These are phyloP conservation scores for Neobulgaria alba DNA, from an alignment of 2,329 filamentous ascomycete species.

Conservation along the genomic window DNA sequence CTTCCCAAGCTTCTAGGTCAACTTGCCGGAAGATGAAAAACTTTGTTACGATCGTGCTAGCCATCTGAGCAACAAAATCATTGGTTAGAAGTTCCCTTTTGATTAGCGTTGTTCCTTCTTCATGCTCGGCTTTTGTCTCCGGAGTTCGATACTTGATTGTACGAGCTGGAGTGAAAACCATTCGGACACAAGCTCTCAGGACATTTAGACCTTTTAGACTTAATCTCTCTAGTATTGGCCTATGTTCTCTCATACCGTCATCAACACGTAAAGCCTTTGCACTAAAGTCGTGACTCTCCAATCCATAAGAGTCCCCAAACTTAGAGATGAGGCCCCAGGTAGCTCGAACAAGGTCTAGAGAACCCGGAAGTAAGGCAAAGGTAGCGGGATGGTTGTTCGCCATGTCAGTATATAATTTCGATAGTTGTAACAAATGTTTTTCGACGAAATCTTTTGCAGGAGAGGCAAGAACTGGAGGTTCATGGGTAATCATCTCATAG, in stretches of 20 bases:
- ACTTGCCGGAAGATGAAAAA: conserved; percentile 81
- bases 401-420: conserved; percentile 88
- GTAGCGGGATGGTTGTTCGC: conserved; percentile 69
- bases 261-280: conserved; percentile 38
- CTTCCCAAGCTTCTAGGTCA: conserved; percentile 86
- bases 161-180: conserved; percentile 72
- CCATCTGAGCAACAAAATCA: conserved; percentile 69
- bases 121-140: conserved; percentile 68
- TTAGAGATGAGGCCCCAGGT: conserved; percentile 80
- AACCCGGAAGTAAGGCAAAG: conserved; percentile 75
- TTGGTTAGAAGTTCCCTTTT: conserved; percentile 68
- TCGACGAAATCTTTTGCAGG: conserved; percentile 57
- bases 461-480: conserved; percentile 42
- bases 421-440: conserved; percentile 81
- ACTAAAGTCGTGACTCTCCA: conserved; percentile 31
- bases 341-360: conserved; percentile 64
- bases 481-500: conserved; percentile 51
- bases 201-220: conserved; percentile 77
- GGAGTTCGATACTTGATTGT: conserved; percentile 76
- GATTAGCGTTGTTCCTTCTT: conserved; percentile 58
- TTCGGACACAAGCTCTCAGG: conserved; percentile 72
- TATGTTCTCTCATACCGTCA: conserved; percentile 42
- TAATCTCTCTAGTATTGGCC: conserved; percentile 65
- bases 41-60: conserved; percentile 75
- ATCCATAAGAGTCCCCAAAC: conserved; percentile 65